These are phyloP conservation scores for Candida dajiaensis DNA, from an alignment of 805 yeast species.

Conservation along the genomic window DNA sequence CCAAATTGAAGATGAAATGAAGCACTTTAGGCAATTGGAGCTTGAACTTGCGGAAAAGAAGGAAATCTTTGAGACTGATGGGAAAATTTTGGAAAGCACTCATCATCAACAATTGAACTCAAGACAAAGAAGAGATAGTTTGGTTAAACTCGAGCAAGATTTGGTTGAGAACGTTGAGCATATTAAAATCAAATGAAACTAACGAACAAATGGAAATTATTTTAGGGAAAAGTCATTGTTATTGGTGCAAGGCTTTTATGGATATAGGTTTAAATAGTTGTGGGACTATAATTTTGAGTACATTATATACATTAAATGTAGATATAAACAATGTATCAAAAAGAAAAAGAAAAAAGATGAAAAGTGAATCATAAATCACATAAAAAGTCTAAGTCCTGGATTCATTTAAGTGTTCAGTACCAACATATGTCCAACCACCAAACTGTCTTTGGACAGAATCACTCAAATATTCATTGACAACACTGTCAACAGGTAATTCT, in stretches of 20 bases:
- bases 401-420: slow-evolving; percentile 45
- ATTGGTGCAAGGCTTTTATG: background rate
- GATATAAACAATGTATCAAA: too few species aligned
- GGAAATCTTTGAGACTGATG: slow-evolving; percentile 10
- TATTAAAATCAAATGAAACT: background rate
- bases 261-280: background rate
- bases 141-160: slow-evolving; percentile 6
- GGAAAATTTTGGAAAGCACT: background rate
- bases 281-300: background rate
- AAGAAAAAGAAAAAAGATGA: too few species aligned
- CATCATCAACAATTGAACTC: background rate
- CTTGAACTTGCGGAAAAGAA: slow-evolving; percentile 6
- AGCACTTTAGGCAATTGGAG: slow-evolving; percentile 19
- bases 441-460: slow-evolving; percentile 96
- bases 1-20: slow-evolving; percentile 17
- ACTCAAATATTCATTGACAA: slow-evolving; percentile 85
- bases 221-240: too few species aligned
- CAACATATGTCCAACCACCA: slow-evolving; percentile 98
- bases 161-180: slow-evolving; percentile 4
- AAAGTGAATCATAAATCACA: background rate
- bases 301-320: too few species aligned
- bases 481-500: slow-evolving; percentile 92
- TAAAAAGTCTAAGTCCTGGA: slow-evolving; percentile 1
- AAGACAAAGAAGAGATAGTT: slow-evolving; percentile 1
- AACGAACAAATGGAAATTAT: background rate